These are phyloP conservation scores for Maudiozyma bulderi DNA, from an alignment of 805 yeast genomes.

Conservation along the genomic window DNA sequence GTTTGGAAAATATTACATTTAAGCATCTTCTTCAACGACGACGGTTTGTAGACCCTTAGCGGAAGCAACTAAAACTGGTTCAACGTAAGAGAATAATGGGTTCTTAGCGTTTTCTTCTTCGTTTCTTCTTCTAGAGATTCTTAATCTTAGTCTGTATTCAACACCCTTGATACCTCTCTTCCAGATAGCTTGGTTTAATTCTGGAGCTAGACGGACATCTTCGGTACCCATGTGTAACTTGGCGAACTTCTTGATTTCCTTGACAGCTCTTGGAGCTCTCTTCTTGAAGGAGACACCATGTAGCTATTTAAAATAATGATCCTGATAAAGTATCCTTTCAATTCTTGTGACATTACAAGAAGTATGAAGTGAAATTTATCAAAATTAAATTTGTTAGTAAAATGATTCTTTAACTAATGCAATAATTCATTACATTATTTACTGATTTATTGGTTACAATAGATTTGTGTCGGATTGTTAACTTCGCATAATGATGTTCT, in stretches of 20 bases:
- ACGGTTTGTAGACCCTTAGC: slow-evolving; percentile 97
- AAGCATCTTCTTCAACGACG: slow-evolving; percentile 79
- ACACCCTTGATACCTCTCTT: slow-evolving; percentile 99
- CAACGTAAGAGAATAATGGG: slow-evolving; percentile 95
- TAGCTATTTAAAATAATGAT: slow-evolving; percentile 39
- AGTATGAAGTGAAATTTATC: not conserved
- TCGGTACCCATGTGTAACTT: slow-evolving; percentile 97
- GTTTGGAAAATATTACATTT: slow-evolving; percentile 6
- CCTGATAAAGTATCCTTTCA: not conserved
- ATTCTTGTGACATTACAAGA: not conserved
- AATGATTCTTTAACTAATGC: not conserved
- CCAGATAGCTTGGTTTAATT: slow-evolving; percentile 97
- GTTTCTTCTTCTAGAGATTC: slow-evolving; percentile 99
- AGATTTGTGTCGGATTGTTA: too few species aligned
- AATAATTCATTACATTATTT: not conserved
- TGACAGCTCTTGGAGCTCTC: slow-evolving; percentile 99
- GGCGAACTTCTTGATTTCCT: slow-evolving; percentile 98
- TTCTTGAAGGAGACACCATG: slow-evolving; percentile 98
- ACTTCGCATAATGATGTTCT: too few species aligned
- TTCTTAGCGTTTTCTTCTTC: slow-evolving; percentile 99
- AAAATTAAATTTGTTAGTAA: not conserved
- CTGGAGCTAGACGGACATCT: slow-evolving; percentile 98
- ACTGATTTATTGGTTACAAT: too few species aligned
- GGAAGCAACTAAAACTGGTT: slow-evolving; percentile 89
- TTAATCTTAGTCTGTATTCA: slow-evolving; percentile 94